These are phyloP conservation scores for Coriaria nepalensis DNA, from an alignment of 306 rosid species.

Conservation along the genomic window DNA sequence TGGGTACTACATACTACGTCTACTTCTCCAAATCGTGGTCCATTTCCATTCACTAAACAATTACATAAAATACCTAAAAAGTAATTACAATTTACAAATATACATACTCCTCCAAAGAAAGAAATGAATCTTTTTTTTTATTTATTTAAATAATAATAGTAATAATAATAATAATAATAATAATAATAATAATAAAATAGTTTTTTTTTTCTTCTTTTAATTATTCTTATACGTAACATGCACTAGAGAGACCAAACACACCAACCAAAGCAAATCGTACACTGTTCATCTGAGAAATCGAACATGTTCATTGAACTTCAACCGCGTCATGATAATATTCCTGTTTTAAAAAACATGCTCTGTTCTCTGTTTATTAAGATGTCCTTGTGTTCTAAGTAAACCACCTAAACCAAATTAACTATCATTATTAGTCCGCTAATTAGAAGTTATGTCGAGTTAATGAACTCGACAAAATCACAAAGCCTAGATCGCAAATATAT, in stretches of 20 bases:
- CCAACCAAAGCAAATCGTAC: constrained; percentile 13
- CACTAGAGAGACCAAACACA: background rate
- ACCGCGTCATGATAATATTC: background rate
- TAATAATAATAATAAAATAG: no score
- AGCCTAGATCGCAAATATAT: constrained; percentile 13
- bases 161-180: no score
- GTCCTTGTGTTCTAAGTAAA: background rate
- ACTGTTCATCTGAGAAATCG: background rate
- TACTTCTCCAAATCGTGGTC: no score
- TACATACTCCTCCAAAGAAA: no score
- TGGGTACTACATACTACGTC: no score
- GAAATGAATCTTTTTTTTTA: no score
- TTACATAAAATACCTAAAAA: no score
- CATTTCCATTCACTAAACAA: no score
- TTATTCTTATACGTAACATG: background rate
- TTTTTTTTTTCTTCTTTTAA: no score
- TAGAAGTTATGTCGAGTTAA: constrained; percentile 8
- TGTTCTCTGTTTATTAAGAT: background rate
- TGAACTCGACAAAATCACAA: constrained; percentile 18
- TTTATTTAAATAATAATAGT: no score
- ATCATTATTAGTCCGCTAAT: background rate
- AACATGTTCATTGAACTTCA: constrained; percentile 31
- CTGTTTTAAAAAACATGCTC: no score
- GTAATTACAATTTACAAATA: no score
- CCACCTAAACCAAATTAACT: background rate